phyloP scores from a whole-genome alignment of 805 yeast species.

The Sugiyamaella boreocaroliniensis region DNA sequence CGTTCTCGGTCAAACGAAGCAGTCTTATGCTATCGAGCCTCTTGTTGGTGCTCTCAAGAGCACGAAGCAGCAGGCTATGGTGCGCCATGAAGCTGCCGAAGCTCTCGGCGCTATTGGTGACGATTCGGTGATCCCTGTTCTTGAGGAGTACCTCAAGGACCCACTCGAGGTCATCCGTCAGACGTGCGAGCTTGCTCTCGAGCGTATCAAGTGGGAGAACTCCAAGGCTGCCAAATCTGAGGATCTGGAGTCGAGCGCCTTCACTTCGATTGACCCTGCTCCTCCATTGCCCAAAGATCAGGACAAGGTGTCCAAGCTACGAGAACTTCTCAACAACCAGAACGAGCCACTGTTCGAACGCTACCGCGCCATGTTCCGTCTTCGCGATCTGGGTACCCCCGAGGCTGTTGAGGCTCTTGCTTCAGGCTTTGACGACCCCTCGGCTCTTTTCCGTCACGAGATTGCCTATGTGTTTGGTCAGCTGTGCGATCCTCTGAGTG shows the following conservation, averaged over 20 bases:
- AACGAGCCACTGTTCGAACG: slow-evolving; percentile 77
- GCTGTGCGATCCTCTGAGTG: slow-evolving; percentile 85
- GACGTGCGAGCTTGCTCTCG: slow-evolving; percentile 96
- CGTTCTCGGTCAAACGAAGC: slow-evolving; percentile 92
- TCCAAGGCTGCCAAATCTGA: slow-evolving; percentile 62
- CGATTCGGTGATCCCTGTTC: slow-evolving; percentile 56
- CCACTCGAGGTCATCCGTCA: slow-evolving; percentile 85
- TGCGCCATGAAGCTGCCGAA: slow-evolving; percentile 98
- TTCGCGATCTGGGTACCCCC: slow-evolving; percentile 88
- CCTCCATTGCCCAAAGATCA: slow-evolving; percentile 80
- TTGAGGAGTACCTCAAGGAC: slow-evolving; percentile 63
- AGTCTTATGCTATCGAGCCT: slow-evolving; percentile 67
- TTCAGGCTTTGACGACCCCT: slow-evolving; percentile 78
- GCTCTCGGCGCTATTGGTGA: slow-evolving; percentile 96
- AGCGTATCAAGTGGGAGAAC: slow-evolving; percentile 87
- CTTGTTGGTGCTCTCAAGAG: slow-evolving; percentile 66
- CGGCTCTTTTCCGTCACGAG: slow-evolving; percentile 95
- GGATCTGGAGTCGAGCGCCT: slow-evolving; percentile 64
- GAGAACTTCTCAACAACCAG: slow-evolving; percentile 67
- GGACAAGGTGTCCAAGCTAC: slow-evolving; percentile 59
- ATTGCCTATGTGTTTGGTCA: slow-evolving; percentile 98
- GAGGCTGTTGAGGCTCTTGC: slow-evolving; percentile 93
- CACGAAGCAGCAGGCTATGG: slow-evolving; percentile 73
- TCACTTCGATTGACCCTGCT: slow-evolving; percentile 92
- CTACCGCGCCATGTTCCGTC: slow-evolving; percentile 96